Conservation (phyloP, 192 early-diverging fungal species). For the Mycoemilia scoparia region DNA sequence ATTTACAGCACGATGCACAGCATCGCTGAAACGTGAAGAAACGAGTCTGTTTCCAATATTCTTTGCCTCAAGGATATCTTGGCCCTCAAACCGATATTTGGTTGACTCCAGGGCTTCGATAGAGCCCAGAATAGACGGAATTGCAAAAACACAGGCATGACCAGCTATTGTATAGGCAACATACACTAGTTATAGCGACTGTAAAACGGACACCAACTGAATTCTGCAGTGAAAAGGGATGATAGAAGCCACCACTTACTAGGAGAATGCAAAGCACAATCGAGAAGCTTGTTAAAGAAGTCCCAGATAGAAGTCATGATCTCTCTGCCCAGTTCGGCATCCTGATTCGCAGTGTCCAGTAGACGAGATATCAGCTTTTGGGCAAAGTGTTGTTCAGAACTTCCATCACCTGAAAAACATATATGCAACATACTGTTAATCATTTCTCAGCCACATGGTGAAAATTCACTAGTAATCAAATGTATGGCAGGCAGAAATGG, state of each 20-base stretch:
- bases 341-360: constrained; percentile 9
- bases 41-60: constrained; percentile 7
- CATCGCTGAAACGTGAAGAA: constrained; percentile 1
- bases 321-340: constrained; percentile 2
- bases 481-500: too few relatives aligned
- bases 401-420: too few relatives aligned
- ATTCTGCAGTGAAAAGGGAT: too few relatives aligned
- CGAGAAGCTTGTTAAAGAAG: constrained; percentile 8
- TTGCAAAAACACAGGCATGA: constrained; percentile 9
- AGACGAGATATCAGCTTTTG: constrained; percentile 12
- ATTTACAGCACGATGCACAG: constrained; percentile 6
- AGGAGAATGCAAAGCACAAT: too few relatives aligned
- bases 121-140: constrained; percentile 12
- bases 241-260: too few relatives aligned
- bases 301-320: constrained; percentile 16
- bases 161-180: too few relatives aligned
- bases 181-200: constrained; percentile 1
- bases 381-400: constrained; percentile 17
- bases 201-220: too few relatives aligned
- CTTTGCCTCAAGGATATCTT: constrained; percentile 11
- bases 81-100: constrained; percentile 7
- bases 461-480: too few relatives aligned
- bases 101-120: constrained; percentile 17
- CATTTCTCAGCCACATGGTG: constrained; percentile 6
- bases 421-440: too few relatives aligned